Base-by-base conservation (phyloP, 1,284 basidiomycete genomes). In the Naganishia sp. region DNA sequence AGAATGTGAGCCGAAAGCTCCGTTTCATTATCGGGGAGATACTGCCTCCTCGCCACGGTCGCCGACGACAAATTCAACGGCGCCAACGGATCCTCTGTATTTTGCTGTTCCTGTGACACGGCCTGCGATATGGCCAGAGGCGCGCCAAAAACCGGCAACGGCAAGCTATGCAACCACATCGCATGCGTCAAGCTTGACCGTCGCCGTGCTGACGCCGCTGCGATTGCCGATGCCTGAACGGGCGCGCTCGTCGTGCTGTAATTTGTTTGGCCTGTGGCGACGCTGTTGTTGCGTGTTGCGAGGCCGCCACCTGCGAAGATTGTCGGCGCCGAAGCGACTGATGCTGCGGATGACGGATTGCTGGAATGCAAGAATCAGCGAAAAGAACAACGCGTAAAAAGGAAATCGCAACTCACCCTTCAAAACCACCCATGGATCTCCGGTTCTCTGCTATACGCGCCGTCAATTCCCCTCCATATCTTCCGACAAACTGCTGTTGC, bases 121-220 rank as follows among this genome's bases (percentile, higher is more conserved):
- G 31, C n/a, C 28, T 45, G 43, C 28, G 28, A 28, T 7, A n/a
- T 45, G 6, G 28, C 33, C 5, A 31, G 4, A n/a, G 56, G 16
- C 23, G 28, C 21, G 13, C 50, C 53, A 36, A 63, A 63, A 0
- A 54, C 45, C 6, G 66, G 66, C n/a, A 67, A 23, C 13, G 66
- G 60, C 4, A 67, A 44, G 25, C 44, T 56, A 36, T 63, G 66
- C 15, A 67, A 18, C 36, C 42, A 39, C 16, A 67, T 42, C 3
- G 66, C 63, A 16, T 67, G 66, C 6, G 66, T 57, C 31, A 67
- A 60, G 48, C 60, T 63, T 25, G 66, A 67, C 43, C 66, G 21
- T 64, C 66, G 25, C 28, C 45, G 50, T 42, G 50, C 28, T 13
- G 33, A n/a, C 31, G 48, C 18, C 23, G n/a, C 23, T 6, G 33